Evolutionary conservation across 2,329 filamentous ascomycete genomes (phyloP).

Genomic region (Aspergillus novoparasiticus): DNA sequence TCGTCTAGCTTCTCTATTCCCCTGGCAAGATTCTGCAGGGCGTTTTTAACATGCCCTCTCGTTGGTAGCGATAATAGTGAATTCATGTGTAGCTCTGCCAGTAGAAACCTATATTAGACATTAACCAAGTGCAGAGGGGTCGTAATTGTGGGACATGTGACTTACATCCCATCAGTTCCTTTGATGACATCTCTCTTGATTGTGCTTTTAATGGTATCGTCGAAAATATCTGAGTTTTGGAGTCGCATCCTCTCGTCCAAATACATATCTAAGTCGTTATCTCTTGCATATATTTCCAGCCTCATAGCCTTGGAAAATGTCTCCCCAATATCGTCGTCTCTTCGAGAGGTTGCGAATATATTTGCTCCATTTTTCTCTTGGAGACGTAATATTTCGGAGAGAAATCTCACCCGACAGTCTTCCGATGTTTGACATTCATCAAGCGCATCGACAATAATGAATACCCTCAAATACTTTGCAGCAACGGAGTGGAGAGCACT

Average conservation of each 20-base stretch:
- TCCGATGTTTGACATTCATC: conserved; percentile 19
- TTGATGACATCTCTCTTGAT: conserved; percentile 23
- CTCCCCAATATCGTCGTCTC: conserved; percentile 24
- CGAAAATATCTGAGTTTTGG: neutral
- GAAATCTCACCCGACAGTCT: conserved; percentile 10
- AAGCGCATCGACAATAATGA: conserved; percentile 24
- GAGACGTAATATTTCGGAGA: conserved; percentile 21
- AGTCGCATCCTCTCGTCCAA: neutral
- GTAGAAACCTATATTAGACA: neutral
- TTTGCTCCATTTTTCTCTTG: conserved; percentile 17
- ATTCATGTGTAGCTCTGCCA: neutral
- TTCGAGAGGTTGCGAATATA: conserved; percentile 35
- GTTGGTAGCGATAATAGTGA: neutral
- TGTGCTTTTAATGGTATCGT: neutral
- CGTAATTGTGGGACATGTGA: too few relatives aligned
- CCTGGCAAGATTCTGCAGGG: neutral
- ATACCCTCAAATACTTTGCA: conserved; percentile 12
- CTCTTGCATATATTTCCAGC: neutral
- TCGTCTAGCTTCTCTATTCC: neutral
- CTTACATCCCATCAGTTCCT: neutral
- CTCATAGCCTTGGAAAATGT: neutral
- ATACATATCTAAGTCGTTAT: neutral
- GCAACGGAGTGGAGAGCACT: conserved; percentile 1
- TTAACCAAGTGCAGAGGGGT: neutral
- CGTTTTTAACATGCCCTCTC: neutral